Base-by-base conservation (phyloP, 108 stramenopile genomes). In the Cyclostephanos invisitatus region DNA sequence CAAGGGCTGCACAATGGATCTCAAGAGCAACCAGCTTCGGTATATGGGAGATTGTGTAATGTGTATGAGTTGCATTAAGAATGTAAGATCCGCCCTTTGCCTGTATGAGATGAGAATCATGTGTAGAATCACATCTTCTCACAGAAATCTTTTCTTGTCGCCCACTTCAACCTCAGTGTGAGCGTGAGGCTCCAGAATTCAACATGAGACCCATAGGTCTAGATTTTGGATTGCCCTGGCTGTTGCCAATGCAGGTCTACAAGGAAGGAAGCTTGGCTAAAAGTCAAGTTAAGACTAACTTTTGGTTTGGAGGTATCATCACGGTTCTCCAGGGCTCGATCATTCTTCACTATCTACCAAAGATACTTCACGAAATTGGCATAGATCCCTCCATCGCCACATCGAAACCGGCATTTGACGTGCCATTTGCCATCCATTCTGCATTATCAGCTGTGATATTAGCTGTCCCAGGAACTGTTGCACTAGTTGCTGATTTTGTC, bases 21-120 rank as follows among this genome's bases (percentile, higher is more conserved):
- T 80, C 7, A 80, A 80, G 59, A 80, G 74, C 35, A 80, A 80
- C 42, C 78, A 80, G 42, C 46, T 78, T 24, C 50, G 77, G 18
- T 40, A 68, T 36, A 70, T 74, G 68, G 73, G 73, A 9, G 73
- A 78, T 46, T 80, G 78, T 62, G 72, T 73, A 7, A 68, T 80
- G 73, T 80, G 78, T 59, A 74, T 80, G 73, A 62, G 48, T n/a
- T 80, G 78, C 36, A 68, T 80, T n/a, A 70, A 68, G 59, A 80
- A 74, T 29, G 40, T 40, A 40, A 40, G 40, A 40, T 40, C 40
- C 11, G 40, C 7, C 40, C 32, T 32, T 4, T 32, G 11, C 40
- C 7, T 40, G 40, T 8, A 11, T 37, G 36, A 6, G 36, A 37
- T 37, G 36, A 40, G 40, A 40, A 40, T 40, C 40, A 7, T 40